Base-by-base conservation (phyloP, 352 stramenopile species). In the Phytophthora vignae region DNA sequence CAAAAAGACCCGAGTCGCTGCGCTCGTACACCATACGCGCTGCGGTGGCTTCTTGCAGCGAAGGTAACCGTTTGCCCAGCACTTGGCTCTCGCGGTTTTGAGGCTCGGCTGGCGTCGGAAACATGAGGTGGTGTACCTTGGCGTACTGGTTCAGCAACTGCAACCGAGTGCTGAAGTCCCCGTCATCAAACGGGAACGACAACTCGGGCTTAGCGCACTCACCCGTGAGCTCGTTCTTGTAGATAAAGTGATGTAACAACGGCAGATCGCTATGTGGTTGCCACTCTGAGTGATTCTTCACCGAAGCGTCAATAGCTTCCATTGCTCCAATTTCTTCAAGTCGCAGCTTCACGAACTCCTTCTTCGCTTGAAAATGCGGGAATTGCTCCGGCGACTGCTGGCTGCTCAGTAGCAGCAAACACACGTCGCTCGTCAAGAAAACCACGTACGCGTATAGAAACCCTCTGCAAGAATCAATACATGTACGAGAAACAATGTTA, bases 391-490 rank as follows among this genome's bases (percentile, higher is more conserved):
- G 84, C 14, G 82, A 90, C 50, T 90, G 83, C 59, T 92, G 69
- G 22, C 80, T 94, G 60, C 87, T 94, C 14, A 94, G 67, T 27
- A 94, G 71, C 58, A 94, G 58, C 4, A 92, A 61, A 48, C 78
- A 88, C 53, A 92, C 81, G 65, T 88, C 73, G 14, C 31, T 64
- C 7, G 77, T 77, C 52, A 92, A 69, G 64, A 92, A 94, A n/a
- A 86, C 73, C 22, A 94, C 72, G 64, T 94, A 94, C 8, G 83
- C 87, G 50, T 94, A 83, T 19, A 94, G 65, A 54, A 94, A 94
- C 27, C 87, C 87, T 55, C 84, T 92, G 54, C 46, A 52, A 14
- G 33, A 40, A 40, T 15, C 33, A 40, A 31, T n/a, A n/a, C n/a
- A n/a, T n/a, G n/a, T 10, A 40, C 2, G 33, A 40, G 12, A 15